Percentiles rank a stretch among this genome's conserved stretches.
Conservation (phyloP, 2,329 filamentous ascomycete genomes). For the Thelonectria olida region DNA sequence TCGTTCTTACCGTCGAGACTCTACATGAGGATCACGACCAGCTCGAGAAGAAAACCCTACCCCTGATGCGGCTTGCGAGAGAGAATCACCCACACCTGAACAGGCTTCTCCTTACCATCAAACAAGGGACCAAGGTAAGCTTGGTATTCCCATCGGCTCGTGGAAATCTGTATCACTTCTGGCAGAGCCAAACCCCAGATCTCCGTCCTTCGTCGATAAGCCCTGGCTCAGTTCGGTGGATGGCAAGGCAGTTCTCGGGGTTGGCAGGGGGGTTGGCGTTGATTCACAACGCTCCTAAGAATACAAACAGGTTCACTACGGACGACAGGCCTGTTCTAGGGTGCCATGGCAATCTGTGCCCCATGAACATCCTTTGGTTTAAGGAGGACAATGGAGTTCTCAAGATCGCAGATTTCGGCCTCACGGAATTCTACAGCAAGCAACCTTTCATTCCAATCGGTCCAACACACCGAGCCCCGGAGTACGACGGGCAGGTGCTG, state of each 20-base stretch:
- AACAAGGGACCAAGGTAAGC: not conserved
- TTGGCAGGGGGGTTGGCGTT: not conserved
- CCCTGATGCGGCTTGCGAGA: not conserved
- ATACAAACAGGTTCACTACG: not conserved
- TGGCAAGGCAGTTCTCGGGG: not conserved
- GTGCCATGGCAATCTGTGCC: not conserved
- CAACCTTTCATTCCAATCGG: not conserved
- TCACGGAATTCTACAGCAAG: not conserved
- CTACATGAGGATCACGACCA: not conserved
- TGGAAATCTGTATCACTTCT: not conserved
- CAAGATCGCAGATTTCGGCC: not conserved
- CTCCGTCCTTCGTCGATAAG: too few relatives aligned
- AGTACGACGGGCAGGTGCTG: not conserved
- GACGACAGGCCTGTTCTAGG: not conserved
- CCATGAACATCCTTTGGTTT: not conserved
- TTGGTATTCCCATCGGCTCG: slow-evolving; percentile 16
- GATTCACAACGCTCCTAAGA: not conserved
- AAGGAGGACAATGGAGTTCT: not conserved
- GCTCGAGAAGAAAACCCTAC: not conserved
- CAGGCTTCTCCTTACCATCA: slow-evolving; percentile 9
- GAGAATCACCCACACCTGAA: slow-evolving; percentile 12
- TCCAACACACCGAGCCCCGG: not conserved
- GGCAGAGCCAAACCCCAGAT: not conserved
- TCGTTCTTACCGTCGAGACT: slow-evolving; percentile 8
- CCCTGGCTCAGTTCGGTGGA: not conserved